Evolutionary conservation across 768 basidiomycete species (phyloP).

Genomic region (Tephrocybe sp.): DNA sequence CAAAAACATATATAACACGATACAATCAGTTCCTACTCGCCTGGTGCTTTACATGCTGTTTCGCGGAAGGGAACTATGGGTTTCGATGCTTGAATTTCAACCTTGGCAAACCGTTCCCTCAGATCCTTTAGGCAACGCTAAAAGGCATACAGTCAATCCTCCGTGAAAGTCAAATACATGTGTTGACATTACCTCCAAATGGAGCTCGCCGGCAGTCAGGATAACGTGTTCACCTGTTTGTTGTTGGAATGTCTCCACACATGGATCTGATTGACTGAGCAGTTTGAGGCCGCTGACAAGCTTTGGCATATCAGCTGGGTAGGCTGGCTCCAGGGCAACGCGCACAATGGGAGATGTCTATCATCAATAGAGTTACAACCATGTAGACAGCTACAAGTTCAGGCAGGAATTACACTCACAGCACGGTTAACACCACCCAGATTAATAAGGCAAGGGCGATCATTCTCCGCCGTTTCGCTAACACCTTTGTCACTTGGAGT

Average conservation of each 20-base stretch:
- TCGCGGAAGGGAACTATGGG: conserved; percentile 98
- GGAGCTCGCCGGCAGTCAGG: conserved; percentile 91
- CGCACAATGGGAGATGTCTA: conserved; percentile 90
- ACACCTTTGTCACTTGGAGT: conserved; percentile 50
- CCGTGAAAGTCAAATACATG: not conserved
- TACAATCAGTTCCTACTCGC: conserved; percentile 32
- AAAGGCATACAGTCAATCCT: not conserved
- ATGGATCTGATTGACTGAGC: conserved; percentile 93
- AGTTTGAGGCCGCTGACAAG: conserved; percentile 84
- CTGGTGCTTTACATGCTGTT: conserved; percentile 79
- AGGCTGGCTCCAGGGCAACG: conserved; percentile 85
- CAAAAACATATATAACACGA: not conserved
- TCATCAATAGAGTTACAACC: conserved; percentile 2
- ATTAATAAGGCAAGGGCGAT: conserved; percentile 65
- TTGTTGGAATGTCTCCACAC: conserved; percentile 96
- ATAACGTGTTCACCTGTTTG: conserved; percentile 98
- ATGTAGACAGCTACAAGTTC: not conserved
- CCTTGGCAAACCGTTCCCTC: conserved; percentile 90
- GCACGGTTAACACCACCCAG: conserved; percentile 67
- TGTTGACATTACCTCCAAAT: conserved; percentile 69
- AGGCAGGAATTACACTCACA: conserved; percentile 40
- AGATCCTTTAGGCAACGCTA: conserved; percentile 96
- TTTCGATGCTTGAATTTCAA: conserved; percentile 90
- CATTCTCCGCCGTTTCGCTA: conserved; percentile 26
- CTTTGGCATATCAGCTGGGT: conserved; percentile 85